These are phyloP conservation scores for Fragilariopsis cylindrus DNA, from an alignment of 108 stramenopile species.

Conservation along the genomic window DNA sequence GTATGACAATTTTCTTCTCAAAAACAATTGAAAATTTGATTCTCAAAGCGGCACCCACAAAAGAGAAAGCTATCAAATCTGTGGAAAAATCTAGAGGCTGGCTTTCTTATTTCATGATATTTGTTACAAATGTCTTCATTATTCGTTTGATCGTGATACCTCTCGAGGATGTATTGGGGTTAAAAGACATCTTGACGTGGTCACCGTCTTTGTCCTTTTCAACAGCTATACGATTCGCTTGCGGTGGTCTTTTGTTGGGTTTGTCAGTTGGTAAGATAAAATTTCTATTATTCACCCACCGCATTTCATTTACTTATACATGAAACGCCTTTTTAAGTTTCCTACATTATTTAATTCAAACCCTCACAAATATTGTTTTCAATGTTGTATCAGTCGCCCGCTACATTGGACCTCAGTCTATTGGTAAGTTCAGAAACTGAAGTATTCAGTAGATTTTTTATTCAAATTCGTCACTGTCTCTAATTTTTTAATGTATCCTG, in stretches of 20 bases:
- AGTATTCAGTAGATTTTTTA: not conserved
- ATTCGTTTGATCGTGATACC: constrained; percentile 23
- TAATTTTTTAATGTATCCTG: not conserved
- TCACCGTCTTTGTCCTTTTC: constrained; percentile 25
- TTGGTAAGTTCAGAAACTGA: constrained; percentile 27
- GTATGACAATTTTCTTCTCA: constrained; percentile 12
- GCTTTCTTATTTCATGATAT: constrained; percentile 17
- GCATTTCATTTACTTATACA: not conserved
- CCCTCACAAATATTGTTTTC: too few relatives aligned
- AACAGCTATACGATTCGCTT: constrained; percentile 14
- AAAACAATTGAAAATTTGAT: constrained; percentile 11
- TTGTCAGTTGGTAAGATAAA: constrained; percentile 20
- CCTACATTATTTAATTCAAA: not conserved
- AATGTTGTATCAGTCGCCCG: constrained; percentile 2
- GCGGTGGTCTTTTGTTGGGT: constrained; percentile 27
- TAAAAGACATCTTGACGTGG: constrained; percentile 17
- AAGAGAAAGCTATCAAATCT: constrained; percentile 21
- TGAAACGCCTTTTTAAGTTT: not conserved
- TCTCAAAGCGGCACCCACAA: constrained; percentile 24
- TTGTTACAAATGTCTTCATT: not conserved
- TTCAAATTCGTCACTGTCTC: not conserved
- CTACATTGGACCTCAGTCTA: constrained; percentile 41
- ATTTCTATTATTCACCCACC: too few relatives aligned
- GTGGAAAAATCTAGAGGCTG: constrained; percentile 4
- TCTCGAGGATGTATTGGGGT: constrained; percentile 7